Evolutionary conservation across 768 basidiomycete genomes (phyloP), one percentile per base, ranked within the genome.

Genomic region (Panellus pusillus): DNA sequence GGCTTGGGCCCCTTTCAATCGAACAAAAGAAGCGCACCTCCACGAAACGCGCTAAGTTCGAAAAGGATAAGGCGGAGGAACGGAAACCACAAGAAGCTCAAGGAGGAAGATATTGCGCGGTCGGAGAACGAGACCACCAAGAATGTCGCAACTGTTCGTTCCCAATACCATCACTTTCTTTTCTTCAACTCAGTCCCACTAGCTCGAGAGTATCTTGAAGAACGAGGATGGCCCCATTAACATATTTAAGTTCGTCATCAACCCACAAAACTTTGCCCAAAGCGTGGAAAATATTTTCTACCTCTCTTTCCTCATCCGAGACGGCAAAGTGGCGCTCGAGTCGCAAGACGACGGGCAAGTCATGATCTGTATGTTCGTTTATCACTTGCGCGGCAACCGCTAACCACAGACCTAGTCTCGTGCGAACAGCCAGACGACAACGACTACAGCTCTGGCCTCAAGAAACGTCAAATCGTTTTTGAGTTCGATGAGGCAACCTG

Each of bases 261-360:
- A 99, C 66, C 97, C 97, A 12, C 70, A 86, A 27, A 85, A 89
- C 63, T 99, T 92, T 65, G 89, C 87, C 0, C 96, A 99, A 66
- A 92, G 91, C 0, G 93, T 98, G 13, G 97, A 99, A 72, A 99
- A 99, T 67, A 75, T 96, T 19, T 98, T 99, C 68, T 94, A 97
- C 65, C 78, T 96, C 2, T 93, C 92, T 0, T 98, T 99, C 72
- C 78, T 97, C 57, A 89, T 97, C 42, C 81, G 89, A 28, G 91
- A 95, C 58, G 93, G 89, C 2, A 81, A 83, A 63, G 91, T 86
- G 54, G 86, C 87, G 11, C 74, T 91, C 27, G 87, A 93, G 59
- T 78, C 80, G 6, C 74, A 79, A 29, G 74, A 82, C 8, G 76
- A 87, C 1, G 88, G 86, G 1, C 85, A 91, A 62, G 87, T 91